Evolutionary conservation across 2,329 filamentous ascomycete species (phyloP).

Genomic region (Colletotrichum godetiae): DNA sequence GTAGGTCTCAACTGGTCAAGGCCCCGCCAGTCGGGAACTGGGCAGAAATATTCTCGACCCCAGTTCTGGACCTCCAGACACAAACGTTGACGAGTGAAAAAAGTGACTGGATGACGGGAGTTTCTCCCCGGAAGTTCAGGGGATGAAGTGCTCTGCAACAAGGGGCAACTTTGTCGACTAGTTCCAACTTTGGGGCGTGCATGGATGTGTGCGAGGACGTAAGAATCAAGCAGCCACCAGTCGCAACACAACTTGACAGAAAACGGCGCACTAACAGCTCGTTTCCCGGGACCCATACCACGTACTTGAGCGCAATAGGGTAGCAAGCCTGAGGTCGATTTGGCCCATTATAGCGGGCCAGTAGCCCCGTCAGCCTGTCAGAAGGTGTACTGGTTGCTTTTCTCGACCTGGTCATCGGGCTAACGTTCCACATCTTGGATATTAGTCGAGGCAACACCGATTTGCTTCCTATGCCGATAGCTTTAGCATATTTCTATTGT

Average conservation of each 20-base stretch:
- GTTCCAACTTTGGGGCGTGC: neutral
- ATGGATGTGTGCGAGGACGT: neutral
- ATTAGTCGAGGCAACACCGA: too few relatives aligned
- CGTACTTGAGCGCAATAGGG: too few relatives aligned
- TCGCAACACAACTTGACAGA: neutral
- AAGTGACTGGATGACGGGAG: neutral
- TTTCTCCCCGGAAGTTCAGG: neutral
- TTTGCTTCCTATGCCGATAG: too few relatives aligned
- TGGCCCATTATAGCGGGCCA: too few relatives aligned
- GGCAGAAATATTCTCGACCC: neutral
- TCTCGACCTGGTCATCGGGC: too few relatives aligned
- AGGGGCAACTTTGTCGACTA: neutral
- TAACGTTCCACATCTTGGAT: too few relatives aligned
- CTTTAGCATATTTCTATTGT: too few relatives aligned
- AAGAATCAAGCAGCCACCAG: accelerated
- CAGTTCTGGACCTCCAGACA: neutral
- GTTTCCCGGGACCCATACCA: too few relatives aligned
- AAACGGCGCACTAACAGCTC: neutral
- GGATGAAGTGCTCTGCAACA: neutral
- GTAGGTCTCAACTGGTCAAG: too few relatives aligned
- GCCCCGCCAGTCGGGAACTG: neutral
- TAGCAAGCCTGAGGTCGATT: too few relatives aligned
- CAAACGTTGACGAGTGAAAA: neutral
- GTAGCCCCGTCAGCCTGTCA: too few relatives aligned
- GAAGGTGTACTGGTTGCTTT: too few relatives aligned